phyloP scores from a whole-genome alignment of 805 yeast genomes.

The Kodamaea laetipori region DNA sequence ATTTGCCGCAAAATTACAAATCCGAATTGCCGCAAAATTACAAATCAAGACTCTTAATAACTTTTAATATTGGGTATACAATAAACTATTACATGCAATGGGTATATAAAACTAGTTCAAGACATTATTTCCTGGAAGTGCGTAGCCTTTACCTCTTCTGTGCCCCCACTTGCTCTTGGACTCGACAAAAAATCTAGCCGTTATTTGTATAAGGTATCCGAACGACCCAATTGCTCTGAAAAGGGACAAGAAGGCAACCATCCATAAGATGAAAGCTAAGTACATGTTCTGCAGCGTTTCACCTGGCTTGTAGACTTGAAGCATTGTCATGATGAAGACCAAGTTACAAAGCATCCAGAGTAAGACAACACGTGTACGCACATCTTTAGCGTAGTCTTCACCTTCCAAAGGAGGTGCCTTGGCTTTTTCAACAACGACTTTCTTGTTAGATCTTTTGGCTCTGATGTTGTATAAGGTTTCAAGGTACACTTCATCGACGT shows the following conservation, averaged over 20 bases:
- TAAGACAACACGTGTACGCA: conserved; percentile 93
- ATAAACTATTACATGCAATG: neutral
- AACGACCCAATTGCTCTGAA: conserved; percentile 84
- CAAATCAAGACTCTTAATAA: too few relatives aligned
- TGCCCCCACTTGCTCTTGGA: conserved; percentile 45
- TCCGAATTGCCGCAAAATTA: too few relatives aligned
- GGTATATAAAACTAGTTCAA: conserved; percentile 25
- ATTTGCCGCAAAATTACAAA: too few relatives aligned
- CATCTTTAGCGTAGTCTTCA: conserved; percentile 91
- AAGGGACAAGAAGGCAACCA: conserved; percentile 81
- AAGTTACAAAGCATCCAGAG: conserved; percentile 88
- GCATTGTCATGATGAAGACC: conserved; percentile 80
- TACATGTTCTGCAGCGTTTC: conserved; percentile 65
- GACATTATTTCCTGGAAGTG: conserved; percentile 34
- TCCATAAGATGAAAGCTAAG: conserved; percentile 83
- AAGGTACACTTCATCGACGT: conserved; percentile 80
- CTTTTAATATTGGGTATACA: conserved; percentile 3
- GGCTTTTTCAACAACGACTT: conserved; percentile 32
- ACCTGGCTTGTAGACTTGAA: conserved; percentile 75
- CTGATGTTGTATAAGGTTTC: conserved; percentile 73
- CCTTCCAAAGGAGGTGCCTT: conserved; percentile 41
- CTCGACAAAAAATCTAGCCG: conserved; percentile 41
- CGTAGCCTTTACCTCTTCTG: conserved; percentile 38
- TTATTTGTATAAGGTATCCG: conserved; percentile 55
- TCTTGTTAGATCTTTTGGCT: conserved; percentile 64